These are phyloP conservation scores for Polyrhizophydium stewartii DNA, from an alignment of 371 early-diverging fungal species.

Conservation along the genomic window DNA sequence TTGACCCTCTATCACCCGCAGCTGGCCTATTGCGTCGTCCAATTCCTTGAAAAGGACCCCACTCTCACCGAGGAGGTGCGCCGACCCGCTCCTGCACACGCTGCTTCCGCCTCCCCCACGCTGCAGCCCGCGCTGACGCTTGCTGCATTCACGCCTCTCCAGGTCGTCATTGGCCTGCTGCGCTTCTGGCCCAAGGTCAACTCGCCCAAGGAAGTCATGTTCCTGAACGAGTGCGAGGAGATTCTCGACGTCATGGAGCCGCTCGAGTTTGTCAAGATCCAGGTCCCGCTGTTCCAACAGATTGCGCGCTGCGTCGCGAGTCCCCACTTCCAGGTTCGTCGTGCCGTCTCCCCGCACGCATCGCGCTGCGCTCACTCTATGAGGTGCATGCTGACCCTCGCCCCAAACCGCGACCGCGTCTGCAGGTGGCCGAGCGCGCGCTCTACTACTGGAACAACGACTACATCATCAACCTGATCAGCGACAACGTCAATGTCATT, in stretches of 20 bases:
- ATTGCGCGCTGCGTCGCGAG: conserved; percentile 87
- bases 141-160: background rate
- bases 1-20: conserved; percentile 91
- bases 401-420: too few relatives aligned
- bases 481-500: conserved; percentile 81
- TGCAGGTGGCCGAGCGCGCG: conserved; percentile 90
- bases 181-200: conserved; percentile 97
- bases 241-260: conserved; percentile 92
- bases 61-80: conserved; percentile 77
- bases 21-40: conserved; percentile 94
- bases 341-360: background rate
- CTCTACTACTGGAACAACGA: conserved; percentile 96
- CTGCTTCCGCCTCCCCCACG: too few relatives aligned
- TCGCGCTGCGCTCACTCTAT: too few relatives aligned
- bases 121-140: too few relatives aligned
- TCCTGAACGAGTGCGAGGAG: conserved; percentile 92
- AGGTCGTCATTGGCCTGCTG: conserved; percentile 81
- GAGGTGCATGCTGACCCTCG: too few relatives aligned
- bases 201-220: conserved; percentile 97
- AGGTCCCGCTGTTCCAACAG: conserved; percentile 85
- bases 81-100: too few relatives aligned
- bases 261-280: conserved; percentile 77
- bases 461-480: conserved; percentile 87
- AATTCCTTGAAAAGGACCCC: conserved; percentile 96
- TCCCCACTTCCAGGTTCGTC: conserved; percentile 87